Evolutionary conservation across 768 basidiomycete species (phyloP), one percentile per base, ranked within the genome.

Genomic region (Boletus bicolor): DNA sequence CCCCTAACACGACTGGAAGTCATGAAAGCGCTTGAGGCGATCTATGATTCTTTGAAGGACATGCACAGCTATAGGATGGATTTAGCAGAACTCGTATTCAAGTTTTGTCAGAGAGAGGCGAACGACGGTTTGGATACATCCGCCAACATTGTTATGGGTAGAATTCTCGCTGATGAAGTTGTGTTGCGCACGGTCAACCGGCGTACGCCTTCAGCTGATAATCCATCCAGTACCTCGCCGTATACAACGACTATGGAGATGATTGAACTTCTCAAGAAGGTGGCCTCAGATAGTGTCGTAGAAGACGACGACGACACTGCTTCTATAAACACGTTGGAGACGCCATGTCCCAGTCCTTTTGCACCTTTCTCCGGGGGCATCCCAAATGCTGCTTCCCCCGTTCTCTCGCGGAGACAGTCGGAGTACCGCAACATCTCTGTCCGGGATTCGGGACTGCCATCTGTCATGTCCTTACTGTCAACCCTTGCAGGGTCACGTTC

Each of bases 31-130:
- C 72, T 91, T 35, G 75, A 82, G 52, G 68, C 66, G 10, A 82
- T 84, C 2, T 88, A 87, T 61, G 81, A 84, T 14, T 81, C 79
- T 32, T 78, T 91, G 38, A 83, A 79, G 64, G 89, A 91, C 58
- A 86, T 90, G 76, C 79, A 77, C 34, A 72, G 73, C 11, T 89
- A 91, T 67, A 77, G 89, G 39, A 75, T 77, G 50, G 73, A 75
- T 14, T 66, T 82, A 15, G 77, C 76, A n/a, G 76, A 82, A 49
- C 69, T 89, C 35, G 78, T 89, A 1, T 77, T 81, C 68, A 73
- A 76, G 43, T 79, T 81, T 59, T 81, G 79, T 68, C 69, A 71
- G 57, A 66, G 63, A 47, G 71, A 73, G 47, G 67, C 64, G 15
- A 69, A 64, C 26, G 69, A 54, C 43, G 36, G 44, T 51, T 39